Percentiles rank a stretch among this genome's conserved stretches.
Evolutionary conservation across 768 basidiomycete species (phyloP).

Genomic region (Phylloporus arenicola): DNA sequence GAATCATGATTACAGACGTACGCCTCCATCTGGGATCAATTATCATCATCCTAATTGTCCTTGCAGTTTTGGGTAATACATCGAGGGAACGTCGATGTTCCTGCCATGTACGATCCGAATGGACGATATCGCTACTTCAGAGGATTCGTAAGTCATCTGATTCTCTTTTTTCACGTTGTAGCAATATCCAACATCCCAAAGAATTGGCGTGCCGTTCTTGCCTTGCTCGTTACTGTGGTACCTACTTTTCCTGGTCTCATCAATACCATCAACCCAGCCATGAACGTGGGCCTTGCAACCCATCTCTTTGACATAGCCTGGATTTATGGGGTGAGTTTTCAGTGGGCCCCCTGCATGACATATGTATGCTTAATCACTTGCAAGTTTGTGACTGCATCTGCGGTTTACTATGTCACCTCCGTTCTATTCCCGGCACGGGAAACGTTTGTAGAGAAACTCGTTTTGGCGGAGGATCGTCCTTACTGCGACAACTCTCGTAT

Average conservation of each 20-base stretch:
- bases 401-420: slow-evolving; percentile 25
- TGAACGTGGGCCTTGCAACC: slow-evolving; percentile 53
- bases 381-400: slow-evolving; percentile 23
- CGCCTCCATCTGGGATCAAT: slow-evolving; percentile 20
- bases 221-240: slow-evolving; percentile 62
- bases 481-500: background rate
- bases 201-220: slow-evolving; percentile 80
- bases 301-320: slow-evolving; percentile 69
- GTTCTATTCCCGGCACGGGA: slow-evolving; percentile 21
- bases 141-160: slow-evolving; percentile 54
- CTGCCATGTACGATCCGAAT: slow-evolving; percentile 75
- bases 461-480: slow-evolving; percentile 17
- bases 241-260: slow-evolving; percentile 77
- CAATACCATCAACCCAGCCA: slow-evolving; percentile 60
- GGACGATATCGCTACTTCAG: slow-evolving; percentile 74
- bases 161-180: background rate
- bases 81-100: slow-evolving; percentile 66
- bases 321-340: slow-evolving; percentile 60
- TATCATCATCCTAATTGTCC: background rate
- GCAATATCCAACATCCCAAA: slow-evolving; percentile 22
- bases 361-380: background rate
- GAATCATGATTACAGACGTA: slow-evolving; percentile 60
- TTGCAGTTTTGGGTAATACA: slow-evolving; percentile 75
- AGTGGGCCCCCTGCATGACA: background rate
- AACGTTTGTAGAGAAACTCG: slow-evolving; percentile 23